Percentiles rank a stretch among this genome's conserved stretches.
Evolutionary conservation across 345 rosid genomes (phyloP).

Genomic region (Syzygium aromaticum): DNA sequence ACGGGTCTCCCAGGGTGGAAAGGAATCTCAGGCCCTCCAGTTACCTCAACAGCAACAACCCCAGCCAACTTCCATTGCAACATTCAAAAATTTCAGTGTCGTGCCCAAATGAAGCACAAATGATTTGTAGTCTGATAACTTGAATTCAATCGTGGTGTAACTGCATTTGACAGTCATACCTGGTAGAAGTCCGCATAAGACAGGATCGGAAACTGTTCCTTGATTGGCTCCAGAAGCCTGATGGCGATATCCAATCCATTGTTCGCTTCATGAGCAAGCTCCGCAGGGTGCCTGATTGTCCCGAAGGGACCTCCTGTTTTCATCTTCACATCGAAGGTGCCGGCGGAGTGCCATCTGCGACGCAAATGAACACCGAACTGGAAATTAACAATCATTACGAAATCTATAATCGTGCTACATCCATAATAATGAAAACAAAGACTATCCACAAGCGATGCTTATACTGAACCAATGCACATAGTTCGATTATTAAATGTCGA

Average conservation of each 20-base stretch:
- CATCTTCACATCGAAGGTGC: conserved; percentile 62
- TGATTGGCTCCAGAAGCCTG: conserved; percentile 65
- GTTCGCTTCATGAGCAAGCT: conserved; percentile 74
- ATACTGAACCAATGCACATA: not conserved
- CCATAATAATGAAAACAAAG: not conserved
- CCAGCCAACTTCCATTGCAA: conserved; percentile 54
- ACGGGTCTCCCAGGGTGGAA: conserved; percentile 83
- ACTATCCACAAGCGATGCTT: not conserved
- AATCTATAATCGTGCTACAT: not conserved
- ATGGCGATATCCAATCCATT: conserved; percentile 86
- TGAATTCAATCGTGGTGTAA: accelerated
- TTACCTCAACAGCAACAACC: conserved; percentile 71
- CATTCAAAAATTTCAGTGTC: not conserved
- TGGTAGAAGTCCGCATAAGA: conserved; percentile 81
- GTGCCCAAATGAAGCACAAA: not conserved
- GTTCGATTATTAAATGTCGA: not conserved
- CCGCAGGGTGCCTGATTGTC: conserved; percentile 61
- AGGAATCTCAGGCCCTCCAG: conserved; percentile 90
- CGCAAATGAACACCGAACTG: not conserved
- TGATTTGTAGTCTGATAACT: not conserved
- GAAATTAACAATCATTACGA: not conserved
- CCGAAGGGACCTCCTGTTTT: conserved; percentile 92
- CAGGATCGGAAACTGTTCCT: conserved; percentile 54
- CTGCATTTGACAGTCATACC: conserved; percentile 12
- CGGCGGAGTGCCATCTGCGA: conserved; percentile 90